phyloP scores from a whole-genome alignment of 2,329 filamentous ascomycete genomes.

The Calonectria henricotiae region DNA sequence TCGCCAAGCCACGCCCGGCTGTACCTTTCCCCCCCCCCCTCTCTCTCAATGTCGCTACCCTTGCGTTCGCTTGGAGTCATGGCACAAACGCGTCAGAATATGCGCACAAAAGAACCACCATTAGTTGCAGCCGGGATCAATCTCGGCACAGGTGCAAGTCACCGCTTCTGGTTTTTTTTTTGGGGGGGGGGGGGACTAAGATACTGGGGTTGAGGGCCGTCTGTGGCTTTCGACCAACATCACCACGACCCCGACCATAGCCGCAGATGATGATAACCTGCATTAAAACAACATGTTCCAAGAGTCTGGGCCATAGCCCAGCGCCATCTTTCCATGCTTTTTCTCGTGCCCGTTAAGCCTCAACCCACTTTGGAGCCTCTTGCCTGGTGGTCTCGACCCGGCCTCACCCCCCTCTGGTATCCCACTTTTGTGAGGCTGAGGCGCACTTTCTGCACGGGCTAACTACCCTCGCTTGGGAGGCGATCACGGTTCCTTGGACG shows the following conservation, averaged over 20 bases:
- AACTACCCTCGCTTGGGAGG: background rate
- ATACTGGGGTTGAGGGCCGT: background rate
- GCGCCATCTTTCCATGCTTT: background rate
- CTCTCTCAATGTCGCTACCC: slow-evolving; percentile 14
- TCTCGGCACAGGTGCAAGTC: slow-evolving; percentile 8
- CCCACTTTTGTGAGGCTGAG: slow-evolving; percentile 18
- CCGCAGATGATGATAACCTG: slow-evolving; percentile 19
- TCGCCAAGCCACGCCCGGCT: slow-evolving; percentile 21
- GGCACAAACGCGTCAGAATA: background rate
- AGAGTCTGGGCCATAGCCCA: slow-evolving; percentile 20
- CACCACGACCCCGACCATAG: background rate
- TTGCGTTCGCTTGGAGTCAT: slow-evolving; percentile 15
- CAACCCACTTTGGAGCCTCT: slow-evolving; percentile 2
- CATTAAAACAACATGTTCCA: background rate
- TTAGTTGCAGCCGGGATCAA: slow-evolving; percentile 7
- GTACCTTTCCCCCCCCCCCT: background rate
- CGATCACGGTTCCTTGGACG: background rate
- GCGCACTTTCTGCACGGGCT: slow-evolving; percentile 12
- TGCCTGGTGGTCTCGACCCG: slow-evolving; percentile 15
- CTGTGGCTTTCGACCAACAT: slow-evolving; percentile 8
- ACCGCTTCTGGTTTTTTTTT: background rate
- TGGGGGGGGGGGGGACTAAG: background rate
- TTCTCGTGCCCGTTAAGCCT: slow-evolving; percentile 3
- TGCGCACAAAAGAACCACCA: slow-evolving; percentile 9
- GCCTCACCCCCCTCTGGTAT: slow-evolving; percentile 2